Evolutionary conservation across 352 stramenopile species (phyloP).

Genomic region (Elongisporangium prolatum): DNA sequence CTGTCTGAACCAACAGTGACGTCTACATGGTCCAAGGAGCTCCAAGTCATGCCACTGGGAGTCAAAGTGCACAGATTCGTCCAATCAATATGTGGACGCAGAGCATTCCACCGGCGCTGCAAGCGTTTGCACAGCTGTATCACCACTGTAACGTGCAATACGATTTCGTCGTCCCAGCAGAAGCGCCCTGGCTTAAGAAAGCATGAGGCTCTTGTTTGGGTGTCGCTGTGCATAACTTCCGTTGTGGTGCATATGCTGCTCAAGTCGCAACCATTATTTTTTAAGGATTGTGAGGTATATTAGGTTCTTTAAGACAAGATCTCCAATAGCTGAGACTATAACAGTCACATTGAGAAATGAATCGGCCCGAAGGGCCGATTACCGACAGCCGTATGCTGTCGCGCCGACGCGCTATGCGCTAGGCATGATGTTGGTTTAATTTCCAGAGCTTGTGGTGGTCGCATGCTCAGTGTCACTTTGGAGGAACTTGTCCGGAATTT

Average conservation of each 20-base stretch:
- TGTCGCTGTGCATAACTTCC: conserved; percentile 90
- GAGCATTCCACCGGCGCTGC: conserved; percentile 74
- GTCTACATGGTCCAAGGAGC: conserved; percentile 30
- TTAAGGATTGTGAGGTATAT: too few relatives aligned
- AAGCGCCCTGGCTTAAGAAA: conserved; percentile 70
- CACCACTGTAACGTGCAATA: conserved; percentile 90
- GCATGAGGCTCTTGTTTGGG: conserved; percentile 85
- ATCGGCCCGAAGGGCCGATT: too few relatives aligned
- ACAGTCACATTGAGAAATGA: too few relatives aligned
- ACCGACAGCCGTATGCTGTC: too few relatives aligned
- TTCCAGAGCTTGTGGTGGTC: too few relatives aligned
- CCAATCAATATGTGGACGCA: conserved; percentile 46
- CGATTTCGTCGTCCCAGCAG: conserved; percentile 86
- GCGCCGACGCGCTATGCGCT: too few relatives aligned
- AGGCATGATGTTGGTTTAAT: too few relatives aligned
- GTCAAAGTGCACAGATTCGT: conserved; percentile 56
- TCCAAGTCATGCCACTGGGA: conserved; percentile 50
- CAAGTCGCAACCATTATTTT: conserved; percentile 80
- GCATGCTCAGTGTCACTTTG: too few relatives aligned
- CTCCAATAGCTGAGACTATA: too few relatives aligned
- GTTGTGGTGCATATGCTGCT: conserved; percentile 64
- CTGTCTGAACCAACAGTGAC: conserved; percentile 9
- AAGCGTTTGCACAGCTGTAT: conserved; percentile 80
- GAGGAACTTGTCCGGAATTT: too few relatives aligned
- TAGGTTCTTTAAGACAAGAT: too few relatives aligned